A percentile compares a stretch with the other conserved stretches of the same genome.
Conservation (phyloP, 768 basidiomycete species). For the Boletus coccyginus region DNA sequence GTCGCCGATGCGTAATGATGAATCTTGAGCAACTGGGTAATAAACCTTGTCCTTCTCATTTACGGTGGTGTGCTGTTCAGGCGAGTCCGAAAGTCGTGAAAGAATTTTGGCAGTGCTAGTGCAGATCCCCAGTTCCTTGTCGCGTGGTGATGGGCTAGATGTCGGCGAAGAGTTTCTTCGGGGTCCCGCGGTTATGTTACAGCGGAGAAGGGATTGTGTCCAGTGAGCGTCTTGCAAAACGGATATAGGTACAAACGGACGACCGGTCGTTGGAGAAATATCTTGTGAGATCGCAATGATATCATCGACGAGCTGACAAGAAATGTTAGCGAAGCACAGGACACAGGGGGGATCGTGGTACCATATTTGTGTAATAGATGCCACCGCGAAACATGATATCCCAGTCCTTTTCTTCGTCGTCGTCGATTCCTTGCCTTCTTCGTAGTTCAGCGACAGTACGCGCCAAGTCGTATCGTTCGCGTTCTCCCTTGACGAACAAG, state of each 20-base stretch:
- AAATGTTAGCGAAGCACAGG: neutral
- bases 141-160: conserved; percentile 35
- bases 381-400: conserved; percentile 66
- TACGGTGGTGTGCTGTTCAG: conserved; percentile 5
- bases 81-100: conserved; percentile 25
- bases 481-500: conserved; percentile 76
- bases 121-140: conserved; percentile 72
- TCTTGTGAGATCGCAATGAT: conserved; percentile 73
- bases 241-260: conserved; percentile 63
- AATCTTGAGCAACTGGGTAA: conserved; percentile 66
- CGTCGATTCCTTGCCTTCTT: conserved; percentile 48
- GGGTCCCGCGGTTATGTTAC: conserved; percentile 48
- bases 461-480: conserved; percentile 78
- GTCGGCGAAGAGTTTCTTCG: conserved; percentile 27
- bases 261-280: conserved; percentile 65
- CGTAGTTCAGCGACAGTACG: conserved; percentile 73
- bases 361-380: conserved; percentile 89
- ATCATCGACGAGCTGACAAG: conserved; percentile 71
- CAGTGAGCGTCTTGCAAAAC: conserved; percentile 79
- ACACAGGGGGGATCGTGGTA: conserved; percentile 28
- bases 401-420: conserved; percentile 71
- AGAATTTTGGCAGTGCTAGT: conserved; percentile 52
- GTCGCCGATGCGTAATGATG: conserved; percentile 75
- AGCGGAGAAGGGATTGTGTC: conserved; percentile 67
- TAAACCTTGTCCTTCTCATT: conserved; percentile 40